Evolutionary conservation across 306 rosid species (phyloP).

Genomic region (Cucumis melo): DNA sequence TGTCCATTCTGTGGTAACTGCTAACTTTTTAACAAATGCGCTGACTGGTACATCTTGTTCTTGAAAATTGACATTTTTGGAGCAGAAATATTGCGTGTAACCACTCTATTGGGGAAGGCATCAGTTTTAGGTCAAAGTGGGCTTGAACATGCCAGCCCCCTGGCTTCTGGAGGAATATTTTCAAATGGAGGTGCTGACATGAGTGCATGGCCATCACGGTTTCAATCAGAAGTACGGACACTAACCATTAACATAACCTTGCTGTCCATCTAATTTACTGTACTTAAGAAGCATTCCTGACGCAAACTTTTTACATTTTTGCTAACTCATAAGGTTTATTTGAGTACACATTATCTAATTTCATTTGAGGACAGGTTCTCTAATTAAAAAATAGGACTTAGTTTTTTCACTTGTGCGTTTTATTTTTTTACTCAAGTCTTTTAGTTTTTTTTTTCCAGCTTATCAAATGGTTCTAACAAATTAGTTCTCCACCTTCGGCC

Average conservation of each 20-base stretch:
- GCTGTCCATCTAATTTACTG: constrained; percentile 75
- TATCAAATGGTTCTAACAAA: not conserved
- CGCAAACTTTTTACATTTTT: constrained; percentile 42
- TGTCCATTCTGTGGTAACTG: constrained; percentile 79
- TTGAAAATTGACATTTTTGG: constrained; percentile 99
- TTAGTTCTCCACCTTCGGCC: constrained; percentile 1
- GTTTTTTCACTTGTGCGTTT: not conserved
- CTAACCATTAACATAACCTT: constrained; percentile 99
- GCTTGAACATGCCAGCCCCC: constrained; percentile 98
- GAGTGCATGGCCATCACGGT: constrained; percentile 93
- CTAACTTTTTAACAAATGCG: constrained; percentile 90
- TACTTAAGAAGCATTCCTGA: constrained; percentile 67
- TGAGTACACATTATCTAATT: constrained; percentile 41
- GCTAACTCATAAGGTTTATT: constrained; percentile 56
- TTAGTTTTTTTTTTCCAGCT: not conserved
- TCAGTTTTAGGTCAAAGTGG: constrained; percentile 99
- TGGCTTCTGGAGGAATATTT: constrained; percentile 93
- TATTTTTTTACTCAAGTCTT: not conserved
- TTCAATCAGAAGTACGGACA: constrained; percentile 99
- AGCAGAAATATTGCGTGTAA: constrained; percentile 99
- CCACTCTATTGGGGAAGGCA: constrained; percentile 99
- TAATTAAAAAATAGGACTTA: not conserved
- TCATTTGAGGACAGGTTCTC: constrained; percentile 43
- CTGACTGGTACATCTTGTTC: constrained; percentile 98
- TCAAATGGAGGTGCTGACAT: constrained; percentile 81